Evolutionary conservation across 208 protist genomes (phyloP), one percentile per base, ranked within the genome.

Genomic region (Trypanosoma rangeli): DNA sequence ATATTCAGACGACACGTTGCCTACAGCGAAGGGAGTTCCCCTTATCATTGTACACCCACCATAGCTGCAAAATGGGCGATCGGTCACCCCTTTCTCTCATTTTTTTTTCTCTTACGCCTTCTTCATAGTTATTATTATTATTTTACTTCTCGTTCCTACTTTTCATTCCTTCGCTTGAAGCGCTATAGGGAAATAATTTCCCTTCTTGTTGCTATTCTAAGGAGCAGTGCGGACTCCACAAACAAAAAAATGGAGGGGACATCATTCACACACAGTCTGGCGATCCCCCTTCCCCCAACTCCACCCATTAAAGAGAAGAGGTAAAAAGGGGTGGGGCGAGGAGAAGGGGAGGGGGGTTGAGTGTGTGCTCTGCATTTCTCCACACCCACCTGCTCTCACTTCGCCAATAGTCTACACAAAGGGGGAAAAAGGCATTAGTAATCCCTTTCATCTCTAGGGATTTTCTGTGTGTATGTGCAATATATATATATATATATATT

Each of bases 191-290:
- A 37, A 35, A 0, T 13, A 12, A 12, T 52, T 37, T 15, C n/a
- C 55, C n/a, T 60, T 39, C 55, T 4, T 60, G 35, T 24, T 39
- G 55, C 49, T 53, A 53, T 53, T 1, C 49, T 53, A 53, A 53
- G 18, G 8, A 26, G 18, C n/a, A 24, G 49, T 53, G 49, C 2
- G 9, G 4, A 24, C 33, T 53, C 26, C 20, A 50, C n/a, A 52
- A 8, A 50, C 15, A 52, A 64, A 64, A 64, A 52, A 50, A 20
- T 10, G 24, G 16, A 64, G n/a, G n/a, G 29, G n/a, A 64, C 4
- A 64, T 53, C 49, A 53, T 53, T 53, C n/a, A 26, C 49, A 26
- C 49, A 53, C n/a, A 53, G 42, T 46, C 52, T 66, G 33, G 7
- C 39, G n/a, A 10, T 42, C 3, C 18, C 49, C 49, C 49, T 24